Evolutionary conservation across 352 stramenopile species (phyloP).

Genomic region (Globisporangium perplexum): DNA sequence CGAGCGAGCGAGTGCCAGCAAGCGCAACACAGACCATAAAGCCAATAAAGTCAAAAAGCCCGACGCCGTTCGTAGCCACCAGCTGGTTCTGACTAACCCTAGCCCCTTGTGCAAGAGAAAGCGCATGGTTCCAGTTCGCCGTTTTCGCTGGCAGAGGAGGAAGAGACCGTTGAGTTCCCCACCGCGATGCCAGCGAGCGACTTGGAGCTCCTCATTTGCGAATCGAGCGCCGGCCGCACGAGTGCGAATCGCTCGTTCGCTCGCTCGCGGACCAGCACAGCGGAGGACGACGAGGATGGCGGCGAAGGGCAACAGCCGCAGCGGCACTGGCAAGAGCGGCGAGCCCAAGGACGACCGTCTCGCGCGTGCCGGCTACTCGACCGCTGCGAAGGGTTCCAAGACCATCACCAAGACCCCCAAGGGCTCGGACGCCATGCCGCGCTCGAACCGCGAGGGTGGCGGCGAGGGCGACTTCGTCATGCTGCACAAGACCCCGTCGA

Average conservation of each 20-base stretch:
- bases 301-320: conserved; percentile 5
- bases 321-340: neutral
- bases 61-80: neutral
- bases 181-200: neutral
- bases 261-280: too few relatives aligned
- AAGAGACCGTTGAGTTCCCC: conserved; percentile 3
- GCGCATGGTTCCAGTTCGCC: neutral
- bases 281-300: neutral
- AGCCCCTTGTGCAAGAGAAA: neutral
- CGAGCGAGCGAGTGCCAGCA: too few relatives aligned
- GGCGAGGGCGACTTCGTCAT: conserved; percentile 9
- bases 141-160: neutral
- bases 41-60: too few relatives aligned
- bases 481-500: conserved; percentile 18
- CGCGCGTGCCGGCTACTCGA: conserved; percentile 6
- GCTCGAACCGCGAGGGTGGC: conserved; percentile 13
- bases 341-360: conserved; percentile 5
- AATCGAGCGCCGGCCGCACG: neutral
- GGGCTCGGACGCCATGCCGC: conserved; percentile 9
- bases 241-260: neutral
- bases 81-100: neutral
- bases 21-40: too few relatives aligned
- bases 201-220: neutral
- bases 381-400: neutral
- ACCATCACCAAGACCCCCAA: conserved; percentile 4